Percentiles rank a stretch among this genome's conserved stretches.
Conservation (phyloP, 208 protist species). For the Phytomonas sp. region DNA sequence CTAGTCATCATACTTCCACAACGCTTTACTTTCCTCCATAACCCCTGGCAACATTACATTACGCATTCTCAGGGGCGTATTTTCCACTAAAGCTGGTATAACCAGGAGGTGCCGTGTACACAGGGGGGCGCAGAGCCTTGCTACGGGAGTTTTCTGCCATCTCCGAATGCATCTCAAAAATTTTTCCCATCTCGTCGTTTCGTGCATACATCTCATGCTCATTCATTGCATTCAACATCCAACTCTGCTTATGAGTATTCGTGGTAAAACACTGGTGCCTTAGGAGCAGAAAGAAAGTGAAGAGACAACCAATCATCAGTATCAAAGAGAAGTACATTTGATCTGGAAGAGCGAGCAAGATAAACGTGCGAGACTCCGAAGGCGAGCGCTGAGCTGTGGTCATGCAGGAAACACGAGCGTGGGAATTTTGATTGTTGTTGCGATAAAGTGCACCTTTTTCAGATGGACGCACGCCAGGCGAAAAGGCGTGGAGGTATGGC, state of each 20-base stretch:
- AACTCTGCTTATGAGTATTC: slow-evolving; percentile 46
- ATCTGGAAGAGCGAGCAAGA: slow-evolving; percentile 62
- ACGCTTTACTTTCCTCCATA: background rate
- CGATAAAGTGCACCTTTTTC: slow-evolving; percentile 87
- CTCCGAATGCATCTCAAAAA: slow-evolving; percentile 62
- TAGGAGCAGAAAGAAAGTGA: slow-evolving; percentile 22
- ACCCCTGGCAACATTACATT: background rate
- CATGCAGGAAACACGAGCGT: slow-evolving; percentile 63
- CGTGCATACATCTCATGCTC: slow-evolving; percentile 73
- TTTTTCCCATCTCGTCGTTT: slow-evolving; percentile 62
- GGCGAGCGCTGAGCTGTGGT: slow-evolving; percentile 48
- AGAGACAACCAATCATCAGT: background rate
- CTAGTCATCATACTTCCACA: slow-evolving; percentile 2
- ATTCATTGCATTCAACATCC: slow-evolving; percentile 46
- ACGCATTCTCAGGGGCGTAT: slow-evolving; percentile 14
- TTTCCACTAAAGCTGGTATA: slow-evolving; percentile 52
- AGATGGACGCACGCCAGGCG: slow-evolving; percentile 57
- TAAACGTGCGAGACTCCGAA: slow-evolving; percentile 38
- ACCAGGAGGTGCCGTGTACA: slow-evolving; percentile 41
- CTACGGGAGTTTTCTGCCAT: slow-evolving; percentile 53
- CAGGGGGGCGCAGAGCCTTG: slow-evolving; percentile 35
- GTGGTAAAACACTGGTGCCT: slow-evolving; percentile 37
- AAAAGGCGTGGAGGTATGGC: slow-evolving; percentile 79
- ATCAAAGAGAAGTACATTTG: slow-evolving; percentile 42
- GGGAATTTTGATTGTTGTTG: slow-evolving; percentile 80